A percentile compares a stretch with the other conserved stretches of the same genome.
Evolutionary conservation across 2,329 filamentous ascomycete species (phyloP).

Genomic region (Myrmaecium sp.): DNA sequence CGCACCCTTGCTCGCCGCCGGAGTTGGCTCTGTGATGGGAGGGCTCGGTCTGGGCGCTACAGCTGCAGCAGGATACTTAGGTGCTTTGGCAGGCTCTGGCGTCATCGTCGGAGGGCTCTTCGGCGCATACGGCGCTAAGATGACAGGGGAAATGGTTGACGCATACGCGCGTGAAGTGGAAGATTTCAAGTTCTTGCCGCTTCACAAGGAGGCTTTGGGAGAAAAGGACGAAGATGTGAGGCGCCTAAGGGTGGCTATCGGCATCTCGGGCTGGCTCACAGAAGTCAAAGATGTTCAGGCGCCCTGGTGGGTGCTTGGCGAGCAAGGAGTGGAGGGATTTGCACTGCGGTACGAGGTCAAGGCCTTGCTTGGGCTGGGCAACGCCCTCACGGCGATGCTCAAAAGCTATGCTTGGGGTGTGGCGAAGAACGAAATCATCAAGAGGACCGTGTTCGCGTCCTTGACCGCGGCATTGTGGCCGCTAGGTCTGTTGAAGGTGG

Average conservation of each 20-base stretch:
- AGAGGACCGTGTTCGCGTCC: conserved; percentile 34
- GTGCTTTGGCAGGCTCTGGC: conserved; percentile 61
- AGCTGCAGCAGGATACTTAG: conserved; percentile 62
- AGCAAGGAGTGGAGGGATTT: conserved; percentile 62
- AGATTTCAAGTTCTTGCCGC: conserved; percentile 62
- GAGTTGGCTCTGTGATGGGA: conserved; percentile 62
- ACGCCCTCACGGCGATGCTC: conserved; percentile 58
- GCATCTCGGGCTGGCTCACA: conserved; percentile 66
- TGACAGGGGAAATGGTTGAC: conserved; percentile 76
- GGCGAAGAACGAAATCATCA: conserved; percentile 60
- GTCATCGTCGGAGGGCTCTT: conserved; percentile 73
- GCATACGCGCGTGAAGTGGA: conserved; percentile 72
- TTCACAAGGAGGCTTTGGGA: too few species aligned
- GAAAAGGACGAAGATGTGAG: conserved; percentile 29
- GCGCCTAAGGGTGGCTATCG: conserved; percentile 60
- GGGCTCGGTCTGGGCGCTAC: conserved; percentile 59
- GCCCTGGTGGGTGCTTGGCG: conserved; percentile 63
- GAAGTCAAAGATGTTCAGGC: conserved; percentile 53
- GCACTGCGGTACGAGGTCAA: conserved; percentile 71
- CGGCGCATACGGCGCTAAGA: conserved; percentile 73
- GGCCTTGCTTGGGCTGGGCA: conserved; percentile 59
- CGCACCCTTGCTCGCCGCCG: conserved; percentile 58
- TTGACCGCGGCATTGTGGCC: conserved; percentile 33
- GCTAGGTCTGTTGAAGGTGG: conserved; percentile 28
- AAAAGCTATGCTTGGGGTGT: conserved; percentile 66